A percentile compares a stretch with the other conserved stretches of the same genome.
Evolutionary conservation across 2,329 filamentous ascomycete genomes (phyloP).

Genomic region (Neocucurbitaria cava): DNA sequence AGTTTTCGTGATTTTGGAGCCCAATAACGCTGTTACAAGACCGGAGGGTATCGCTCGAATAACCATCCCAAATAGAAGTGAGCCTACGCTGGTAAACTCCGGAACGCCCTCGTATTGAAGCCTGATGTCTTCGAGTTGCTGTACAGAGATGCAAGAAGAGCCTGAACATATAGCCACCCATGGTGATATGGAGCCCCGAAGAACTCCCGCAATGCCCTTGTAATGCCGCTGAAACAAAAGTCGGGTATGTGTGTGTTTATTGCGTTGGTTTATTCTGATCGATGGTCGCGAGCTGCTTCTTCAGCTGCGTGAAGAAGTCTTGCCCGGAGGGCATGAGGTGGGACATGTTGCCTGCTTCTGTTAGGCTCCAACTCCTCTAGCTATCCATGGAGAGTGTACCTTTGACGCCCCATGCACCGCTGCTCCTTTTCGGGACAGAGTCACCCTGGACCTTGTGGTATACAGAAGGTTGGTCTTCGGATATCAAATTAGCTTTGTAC

Average conservation of each 20-base stretch:
- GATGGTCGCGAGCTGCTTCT: constrained; percentile 53
- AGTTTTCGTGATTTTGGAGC: constrained; percentile 4
- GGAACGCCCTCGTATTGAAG: constrained; percentile 33
- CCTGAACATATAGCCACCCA: constrained; percentile 20
- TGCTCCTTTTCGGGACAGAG: constrained; percentile 47
- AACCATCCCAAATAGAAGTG: constrained; percentile 17
- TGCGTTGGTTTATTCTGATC: constrained; percentile 47
- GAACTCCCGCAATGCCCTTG: constrained; percentile 46
- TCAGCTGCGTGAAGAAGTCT: constrained; percentile 54
- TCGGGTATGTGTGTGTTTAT: constrained; percentile 19
- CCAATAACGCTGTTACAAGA: constrained; percentile 19
- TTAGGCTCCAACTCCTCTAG: constrained; percentile 15
- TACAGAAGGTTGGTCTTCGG: constrained; percentile 37
- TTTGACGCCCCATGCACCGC: constrained; percentile 51
- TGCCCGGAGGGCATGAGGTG: constrained; percentile 54
- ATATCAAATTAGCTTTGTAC: constrained; percentile 26
- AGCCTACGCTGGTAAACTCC: constrained; percentile 20
- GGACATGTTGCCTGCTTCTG: constrained; percentile 41
- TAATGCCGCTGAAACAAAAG: constrained; percentile 43
- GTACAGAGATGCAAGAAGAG: constrained; percentile 19
- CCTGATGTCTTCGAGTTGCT: constrained; percentile 24
- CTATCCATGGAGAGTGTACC: constrained; percentile 29
- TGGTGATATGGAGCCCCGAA: constrained; percentile 26
- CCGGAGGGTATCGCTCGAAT: constrained; percentile 38
- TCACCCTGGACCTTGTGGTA: constrained; percentile 50